Percentiles rank a stretch among this genome's conserved stretches.
Evolutionary conservation across 2,329 filamentous ascomycete genomes (phyloP).

Genomic region (Sclerotinia borealis): DNA sequence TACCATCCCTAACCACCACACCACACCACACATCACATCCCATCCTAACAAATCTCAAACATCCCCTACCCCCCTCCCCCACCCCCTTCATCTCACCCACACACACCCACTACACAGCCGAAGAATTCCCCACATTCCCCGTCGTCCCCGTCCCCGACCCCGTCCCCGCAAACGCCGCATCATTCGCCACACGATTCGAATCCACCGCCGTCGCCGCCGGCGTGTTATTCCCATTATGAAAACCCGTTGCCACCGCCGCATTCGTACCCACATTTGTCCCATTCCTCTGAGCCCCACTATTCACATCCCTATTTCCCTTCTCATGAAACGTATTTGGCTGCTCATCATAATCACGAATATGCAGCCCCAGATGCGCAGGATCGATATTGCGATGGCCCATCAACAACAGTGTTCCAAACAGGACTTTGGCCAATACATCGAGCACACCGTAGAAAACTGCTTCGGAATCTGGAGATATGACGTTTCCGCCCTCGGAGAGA

Average conservation of each 20-base stretch:
- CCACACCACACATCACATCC: no score
- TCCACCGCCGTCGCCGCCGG: background rate
- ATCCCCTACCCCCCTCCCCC: no score
- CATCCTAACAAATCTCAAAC: no score
- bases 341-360: conserved; percentile 5
- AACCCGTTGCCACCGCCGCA: background rate
- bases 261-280: no score
- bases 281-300: background rate
- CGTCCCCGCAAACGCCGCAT: background rate
- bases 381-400: conserved; percentile 57
- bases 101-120: background rate
- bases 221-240: background rate
- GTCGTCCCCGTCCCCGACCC: background rate
- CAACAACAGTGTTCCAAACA: conserved; percentile 55
- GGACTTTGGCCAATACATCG: conserved; percentile 58
- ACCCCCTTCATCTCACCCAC: no score
- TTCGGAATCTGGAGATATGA: conserved; percentile 60
- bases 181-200: background rate
- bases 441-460: conserved; percentile 62
- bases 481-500: conserved; percentile 56
- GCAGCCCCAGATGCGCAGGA: conserved; percentile 14
- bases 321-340: background rate
- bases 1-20: no score
- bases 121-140: background rate
- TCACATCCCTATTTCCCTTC: background rate